Percentiles rank a stretch among this genome's conserved stretches.
These are phyloP conservation scores for Leccinum imitatum DNA, from an alignment of 768 basidiomycete species.

Conservation along the genomic window DNA sequence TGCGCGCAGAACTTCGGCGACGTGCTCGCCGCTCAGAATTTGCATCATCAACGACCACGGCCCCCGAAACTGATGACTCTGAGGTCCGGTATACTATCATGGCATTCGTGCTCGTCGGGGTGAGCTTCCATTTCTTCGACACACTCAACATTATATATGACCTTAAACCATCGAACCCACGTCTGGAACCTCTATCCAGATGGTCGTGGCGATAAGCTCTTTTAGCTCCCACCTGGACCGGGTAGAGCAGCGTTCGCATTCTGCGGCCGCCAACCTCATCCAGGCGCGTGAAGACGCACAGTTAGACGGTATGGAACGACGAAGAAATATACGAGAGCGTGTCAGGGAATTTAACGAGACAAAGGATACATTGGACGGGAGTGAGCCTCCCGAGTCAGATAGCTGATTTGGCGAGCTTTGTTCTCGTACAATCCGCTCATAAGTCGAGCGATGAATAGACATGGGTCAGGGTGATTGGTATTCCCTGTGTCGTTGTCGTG, in stretches of 20 bases:
- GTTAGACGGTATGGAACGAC: conserved; percentile 52
- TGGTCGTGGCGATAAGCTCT: conserved; percentile 4
- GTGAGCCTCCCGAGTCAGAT: background rate
- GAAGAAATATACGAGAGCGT: conserved; percentile 49
- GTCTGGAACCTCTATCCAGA: conserved; percentile 1
- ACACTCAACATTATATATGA: background rate
- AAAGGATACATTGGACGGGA: background rate
- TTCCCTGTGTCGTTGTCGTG: background rate
- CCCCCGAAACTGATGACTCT: background rate
- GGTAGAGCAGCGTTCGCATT: conserved; percentile 41
- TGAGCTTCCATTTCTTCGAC: conserved; percentile 3
- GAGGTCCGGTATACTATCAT: conserved; percentile 15
- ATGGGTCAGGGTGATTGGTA: background rate
- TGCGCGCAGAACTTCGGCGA: conserved; percentile 52
- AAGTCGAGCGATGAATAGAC: background rate
- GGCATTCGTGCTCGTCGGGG: conserved; percentile 14
- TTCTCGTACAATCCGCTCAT: background rate
- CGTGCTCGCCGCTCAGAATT: conserved; percentile 33
- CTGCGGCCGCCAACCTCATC: conserved; percentile 57
- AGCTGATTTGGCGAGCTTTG: background rate
- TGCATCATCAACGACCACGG: conserved; percentile 26
- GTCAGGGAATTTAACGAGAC: conserved; percentile 36
- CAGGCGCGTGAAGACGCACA: conserved; percentile 58
- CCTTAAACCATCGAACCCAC: background rate
- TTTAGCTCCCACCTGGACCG: conserved; percentile 35